Conservation (phyloP, 768 basidiomycete genomes). For the Pulveroboletus sp. region DNA sequence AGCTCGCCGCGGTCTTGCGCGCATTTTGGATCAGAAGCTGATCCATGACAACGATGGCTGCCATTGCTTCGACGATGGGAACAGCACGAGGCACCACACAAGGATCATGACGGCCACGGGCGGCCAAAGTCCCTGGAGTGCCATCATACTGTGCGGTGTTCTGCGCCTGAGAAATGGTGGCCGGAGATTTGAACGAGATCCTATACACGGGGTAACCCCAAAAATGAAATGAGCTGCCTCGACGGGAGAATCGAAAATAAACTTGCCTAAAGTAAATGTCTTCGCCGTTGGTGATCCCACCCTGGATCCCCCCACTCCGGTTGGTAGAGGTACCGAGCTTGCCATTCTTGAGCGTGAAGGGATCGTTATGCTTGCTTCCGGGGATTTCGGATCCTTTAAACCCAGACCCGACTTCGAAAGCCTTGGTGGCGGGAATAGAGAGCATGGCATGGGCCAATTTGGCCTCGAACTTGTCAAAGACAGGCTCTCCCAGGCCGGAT, state of each 20-base stretch:
- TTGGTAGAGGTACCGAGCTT: constrained; percentile 82
- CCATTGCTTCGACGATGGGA: constrained; percentile 98
- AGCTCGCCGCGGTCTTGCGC: constrained; percentile 62
- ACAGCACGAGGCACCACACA: constrained; percentile 97
- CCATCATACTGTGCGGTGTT: constrained; percentile 92
- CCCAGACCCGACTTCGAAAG: constrained; percentile 95
- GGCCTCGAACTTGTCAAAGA: constrained; percentile 98
- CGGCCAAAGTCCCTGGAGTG: constrained; percentile 79
- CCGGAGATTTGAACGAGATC: constrained; percentile 96
- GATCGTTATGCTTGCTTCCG: constrained; percentile 91
- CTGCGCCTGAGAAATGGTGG: constrained; percentile 93
- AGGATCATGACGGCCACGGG: constrained; percentile 92
- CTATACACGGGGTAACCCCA: constrained; percentile 37
- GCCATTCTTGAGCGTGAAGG: constrained; percentile 69
- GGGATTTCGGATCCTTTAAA: constrained; percentile 93
- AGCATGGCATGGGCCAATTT: constrained; percentile 96
- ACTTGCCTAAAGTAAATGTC: constrained; percentile 92
- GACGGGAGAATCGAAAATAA: neutral
- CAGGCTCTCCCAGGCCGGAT: constrained; percentile 90
- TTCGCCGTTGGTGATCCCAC: constrained; percentile 97
- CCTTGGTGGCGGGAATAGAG: constrained; percentile 97
- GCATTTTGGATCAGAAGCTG: constrained; percentile 86
- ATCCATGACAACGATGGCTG: constrained; percentile 92
- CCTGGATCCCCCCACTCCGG: constrained; percentile 97
- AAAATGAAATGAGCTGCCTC: neutral